Evolutionary conservation across 2,329 filamentous ascomycete species (phyloP).

Genomic region (Penicillium sp.): DNA sequence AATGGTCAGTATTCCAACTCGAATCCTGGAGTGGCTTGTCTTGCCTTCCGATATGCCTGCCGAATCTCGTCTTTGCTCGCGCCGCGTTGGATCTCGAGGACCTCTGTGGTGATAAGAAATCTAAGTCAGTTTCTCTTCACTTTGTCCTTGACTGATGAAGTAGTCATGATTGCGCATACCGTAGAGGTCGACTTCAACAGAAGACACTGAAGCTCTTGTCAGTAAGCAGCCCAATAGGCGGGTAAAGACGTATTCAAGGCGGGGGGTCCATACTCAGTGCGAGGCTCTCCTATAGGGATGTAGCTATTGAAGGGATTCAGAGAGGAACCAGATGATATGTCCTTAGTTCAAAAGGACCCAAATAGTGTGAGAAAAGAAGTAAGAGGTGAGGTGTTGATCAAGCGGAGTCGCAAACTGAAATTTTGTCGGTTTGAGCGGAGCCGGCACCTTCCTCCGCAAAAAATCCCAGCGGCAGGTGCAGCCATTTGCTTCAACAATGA

Average conservation of each 20-base stretch:
- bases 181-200: constrained; percentile 54
- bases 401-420: constrained; percentile 17
- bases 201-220: constrained; percentile 30
- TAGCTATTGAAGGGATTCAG: background rate
- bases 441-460: constrained; percentile 19
- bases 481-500: constrained; percentile 23
- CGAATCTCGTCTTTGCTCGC: constrained; percentile 79
- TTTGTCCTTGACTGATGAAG: background rate
- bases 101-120: constrained; percentile 49
- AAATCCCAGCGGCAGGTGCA: constrained; percentile 4
- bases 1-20: constrained; percentile 4
- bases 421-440: constrained; percentile 24
- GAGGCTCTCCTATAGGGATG: background rate
- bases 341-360: background rate
- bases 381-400: constrained; percentile 6
- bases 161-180: constrained; percentile 40
- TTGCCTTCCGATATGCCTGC: constrained; percentile 91
- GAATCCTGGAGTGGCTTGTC: constrained; percentile 12
- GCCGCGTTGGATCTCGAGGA: constrained; percentile 68
- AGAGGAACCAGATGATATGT: background rate
- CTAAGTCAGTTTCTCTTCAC: constrained; percentile 5
- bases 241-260: background rate
- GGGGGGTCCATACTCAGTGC: constrained; percentile 7
- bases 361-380: background rate
- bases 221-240: constrained; percentile 10